phyloP scores from a whole-genome alignment of 805 yeast species.

The Cyberlindnera saturnus region DNA sequence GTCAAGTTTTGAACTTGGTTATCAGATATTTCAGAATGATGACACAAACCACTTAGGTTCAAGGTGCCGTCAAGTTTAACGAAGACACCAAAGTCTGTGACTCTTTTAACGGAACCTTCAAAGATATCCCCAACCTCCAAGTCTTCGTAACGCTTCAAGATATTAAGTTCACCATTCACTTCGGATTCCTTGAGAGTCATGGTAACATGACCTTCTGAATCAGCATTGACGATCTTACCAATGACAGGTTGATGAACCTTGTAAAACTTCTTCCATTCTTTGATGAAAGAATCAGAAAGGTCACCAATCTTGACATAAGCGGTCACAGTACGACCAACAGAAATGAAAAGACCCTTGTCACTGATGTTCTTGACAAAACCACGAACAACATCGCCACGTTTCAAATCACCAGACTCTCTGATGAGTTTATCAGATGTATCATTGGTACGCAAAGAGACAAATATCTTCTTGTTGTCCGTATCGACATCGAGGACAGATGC shows the following conservation, averaged over 20 bases:
- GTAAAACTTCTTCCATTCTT: slow-evolving; percentile 83
- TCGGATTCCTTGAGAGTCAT: slow-evolving; percentile 79
- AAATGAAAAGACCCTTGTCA: slow-evolving; percentile 71
- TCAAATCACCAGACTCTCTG: slow-evolving; percentile 43
- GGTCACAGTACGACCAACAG: slow-evolving; percentile 61
- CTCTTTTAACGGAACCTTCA: slow-evolving; percentile 74
- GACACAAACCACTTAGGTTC: slow-evolving; percentile 81
- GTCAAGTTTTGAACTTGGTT: slow-evolving; percentile 50
- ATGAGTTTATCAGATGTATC: slow-evolving; percentile 48
- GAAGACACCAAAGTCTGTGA: slow-evolving; percentile 88
- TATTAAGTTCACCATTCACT: slow-evolving; percentile 60
- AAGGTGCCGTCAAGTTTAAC: slow-evolving; percentile 71
- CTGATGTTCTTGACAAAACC: slow-evolving; percentile 78
- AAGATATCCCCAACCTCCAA: slow-evolving; percentile 61
- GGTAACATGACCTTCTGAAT: slow-evolving; percentile 57
- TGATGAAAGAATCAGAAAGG: slow-evolving; percentile 72
- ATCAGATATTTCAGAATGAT: slow-evolving; percentile 77
- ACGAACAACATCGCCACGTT: slow-evolving; percentile 65
- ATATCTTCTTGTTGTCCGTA: slow-evolving; percentile 41
- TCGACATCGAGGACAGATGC: slow-evolving; percentile 44
- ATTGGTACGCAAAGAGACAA: slow-evolving; percentile 56
- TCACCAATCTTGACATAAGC: slow-evolving; percentile 81
- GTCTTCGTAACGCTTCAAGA: slow-evolving; percentile 58
- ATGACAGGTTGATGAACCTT: slow-evolving; percentile 63
- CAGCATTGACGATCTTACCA: slow-evolving; percentile 65